A percentile compares a stretch with the other conserved stretches of the same genome.
These are phyloP conservation scores for Dicorynia guianensis DNA, from an alignment of 306 rosid species.

Conservation along the genomic window DNA sequence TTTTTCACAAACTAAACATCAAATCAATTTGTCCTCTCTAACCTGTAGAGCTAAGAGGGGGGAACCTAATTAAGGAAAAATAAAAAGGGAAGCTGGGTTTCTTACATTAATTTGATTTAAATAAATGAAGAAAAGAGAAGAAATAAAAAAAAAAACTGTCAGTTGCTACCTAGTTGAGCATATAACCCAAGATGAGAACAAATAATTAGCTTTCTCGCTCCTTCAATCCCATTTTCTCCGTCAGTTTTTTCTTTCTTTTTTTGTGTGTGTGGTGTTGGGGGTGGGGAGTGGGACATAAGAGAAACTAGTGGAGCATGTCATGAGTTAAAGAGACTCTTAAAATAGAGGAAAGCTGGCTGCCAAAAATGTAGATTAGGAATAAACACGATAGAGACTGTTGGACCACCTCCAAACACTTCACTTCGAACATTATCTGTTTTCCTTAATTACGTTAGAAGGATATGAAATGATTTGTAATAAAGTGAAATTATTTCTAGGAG, in stretches of 20 bases:
- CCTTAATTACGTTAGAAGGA: slow-evolving; percentile 15
- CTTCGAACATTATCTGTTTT: slow-evolving; percentile 1
- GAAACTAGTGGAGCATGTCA: not conserved
- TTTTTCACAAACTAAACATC: slow-evolving; percentile 17
- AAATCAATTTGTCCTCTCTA: not conserved
- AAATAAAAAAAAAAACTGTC: not conserved
- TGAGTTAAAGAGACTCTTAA: not conserved
- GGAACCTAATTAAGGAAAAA: not conserved
- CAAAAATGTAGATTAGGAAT: slow-evolving; percentile 1
- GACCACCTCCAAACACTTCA: not conserved
- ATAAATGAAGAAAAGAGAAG: not conserved
- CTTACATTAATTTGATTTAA: not conserved
- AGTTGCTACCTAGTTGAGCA: not conserved
- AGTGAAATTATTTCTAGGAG: slow-evolving; percentile 1
- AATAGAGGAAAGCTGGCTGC: not conserved
- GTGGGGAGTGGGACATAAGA: no score
- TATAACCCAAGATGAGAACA: not conserved
- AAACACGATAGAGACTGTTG: slow-evolving; percentile 5
- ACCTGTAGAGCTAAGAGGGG: not conserved
- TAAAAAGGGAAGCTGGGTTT: not conserved
- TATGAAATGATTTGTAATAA: slow-evolving; percentile 31
- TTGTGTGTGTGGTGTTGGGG: no score
- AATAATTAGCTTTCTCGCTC: not conserved
- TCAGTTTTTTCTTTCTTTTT: not conserved
- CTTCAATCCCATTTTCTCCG: not conserved